Evolutionary conservation across 345 rosid genomes (phyloP).

Genomic region (Boechera stricta): DNA sequence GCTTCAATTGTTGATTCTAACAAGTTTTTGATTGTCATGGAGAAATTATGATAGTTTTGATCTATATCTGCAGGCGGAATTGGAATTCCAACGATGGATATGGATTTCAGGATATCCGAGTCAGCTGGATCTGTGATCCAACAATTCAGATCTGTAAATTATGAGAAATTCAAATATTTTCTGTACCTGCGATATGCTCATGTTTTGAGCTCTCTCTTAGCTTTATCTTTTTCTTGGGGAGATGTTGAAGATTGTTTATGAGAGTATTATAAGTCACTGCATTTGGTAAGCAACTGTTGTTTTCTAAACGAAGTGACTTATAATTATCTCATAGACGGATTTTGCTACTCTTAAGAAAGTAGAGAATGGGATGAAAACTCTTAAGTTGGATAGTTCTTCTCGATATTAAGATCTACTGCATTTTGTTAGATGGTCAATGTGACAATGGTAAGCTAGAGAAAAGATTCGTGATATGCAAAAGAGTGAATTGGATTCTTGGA

Average conservation of each 20-base stretch:
- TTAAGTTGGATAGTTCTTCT: not conserved
- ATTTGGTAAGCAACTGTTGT: slow-evolving; percentile 10
- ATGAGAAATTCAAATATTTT: no score
- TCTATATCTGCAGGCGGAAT: slow-evolving; percentile 4
- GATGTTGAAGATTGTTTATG: slow-evolving; percentile 19
- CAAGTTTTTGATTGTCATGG: not conserved
- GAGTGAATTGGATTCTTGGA: not conserved
- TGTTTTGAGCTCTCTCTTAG: not conserved
- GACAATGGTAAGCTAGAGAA: not conserved
- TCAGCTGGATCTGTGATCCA: no score
- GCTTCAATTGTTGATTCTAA: not conserved
- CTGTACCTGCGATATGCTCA: no score
- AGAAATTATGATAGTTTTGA: not conserved
- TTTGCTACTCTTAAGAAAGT: not conserved
- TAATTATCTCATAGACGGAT: slow-evolving; percentile 23
- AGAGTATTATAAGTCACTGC: slow-evolving; percentile 42
- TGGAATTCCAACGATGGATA: no score
- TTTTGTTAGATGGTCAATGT: not conserved
- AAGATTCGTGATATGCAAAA: not conserved
- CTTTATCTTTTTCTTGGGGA: not conserved
- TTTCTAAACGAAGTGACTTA: slow-evolving; percentile 34
- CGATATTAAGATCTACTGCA: not conserved
- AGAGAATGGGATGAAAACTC: not conserved
- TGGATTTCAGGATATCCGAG: no score
- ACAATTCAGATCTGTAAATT: no score